Evolutionary conservation across 225 moss, liverwort and hornwort genomes (phyloP), one percentile per base, ranked within the genome.

Genomic region (Antitrichia curtipendula): DNA sequence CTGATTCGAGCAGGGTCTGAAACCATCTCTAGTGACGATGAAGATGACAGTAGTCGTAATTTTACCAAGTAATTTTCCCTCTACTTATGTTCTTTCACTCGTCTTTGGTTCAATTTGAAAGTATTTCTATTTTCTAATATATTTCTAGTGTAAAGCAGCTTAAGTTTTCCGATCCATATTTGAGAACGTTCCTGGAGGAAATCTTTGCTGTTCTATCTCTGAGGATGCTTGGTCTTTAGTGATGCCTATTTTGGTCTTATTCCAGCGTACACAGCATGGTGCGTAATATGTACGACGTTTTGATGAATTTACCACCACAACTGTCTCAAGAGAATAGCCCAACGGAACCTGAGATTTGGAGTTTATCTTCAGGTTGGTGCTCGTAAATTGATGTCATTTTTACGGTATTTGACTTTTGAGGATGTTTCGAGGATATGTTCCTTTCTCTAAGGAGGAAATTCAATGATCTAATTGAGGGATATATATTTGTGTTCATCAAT

Each of bases 221-320:
- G 53, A 32, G 17, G 68, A 60, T 86, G 45, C 66, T 58, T 76
- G 78, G 40, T 83, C 50, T 65, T 31, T 89, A 80, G 70, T 62
- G 29, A 68, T 81, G 40, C 32, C 43, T 69, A 41, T 84, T 81
- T 85, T 85, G 63, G 23, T 80, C 65, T 27, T 85, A 34, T 80
- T 86, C 68, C 96, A 98, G 96, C 84, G 79, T 91, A 76, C 92
- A 95, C 43, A 86, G 82, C 86, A 96, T 95, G 88, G 94, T 92
- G 73, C 94, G 95, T 50, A 99, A 96, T 61, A 91, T 95, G 43
- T 97, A 91, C 75, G 96, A 99, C 82, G 86, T 97, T 13, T 85
- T 99, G 85, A 94, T 93, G 68, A 94, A 93, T 87, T 82, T 99
- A 61, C 97, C 97, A 65, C 71, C 93, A 17, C 85, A 53, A 43